Conservation (phyloP, 1,284 basidiomycete genomes). For the Ustilago tritici region DNA sequence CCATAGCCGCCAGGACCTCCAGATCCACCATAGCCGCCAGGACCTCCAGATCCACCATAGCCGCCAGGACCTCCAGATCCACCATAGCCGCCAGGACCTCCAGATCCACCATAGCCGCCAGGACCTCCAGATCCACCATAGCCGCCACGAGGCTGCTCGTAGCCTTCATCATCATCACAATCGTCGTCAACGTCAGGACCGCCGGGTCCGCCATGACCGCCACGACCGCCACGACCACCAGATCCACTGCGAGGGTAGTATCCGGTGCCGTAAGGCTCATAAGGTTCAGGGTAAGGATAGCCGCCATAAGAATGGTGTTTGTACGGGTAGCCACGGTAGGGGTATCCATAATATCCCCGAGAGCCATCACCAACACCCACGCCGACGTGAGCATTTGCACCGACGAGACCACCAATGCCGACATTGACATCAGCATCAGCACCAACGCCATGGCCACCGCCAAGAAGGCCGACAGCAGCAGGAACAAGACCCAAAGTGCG, state of each 20-base stretch:
- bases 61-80: slow-evolving; percentile 14
- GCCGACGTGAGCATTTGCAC: neutral
- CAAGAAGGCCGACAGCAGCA: slow-evolving; percentile 5
- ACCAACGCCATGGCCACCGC: neutral
- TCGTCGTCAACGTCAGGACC: slow-evolving; percentile 1
- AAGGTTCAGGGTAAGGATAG: neutral
- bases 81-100: neutral
- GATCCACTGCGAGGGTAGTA: neutral
- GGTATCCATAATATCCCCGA: neutral
- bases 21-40: slow-evolving; percentile 21
- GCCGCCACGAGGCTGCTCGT: neutral
- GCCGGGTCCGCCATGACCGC: slow-evolving; percentile 4
- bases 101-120: slow-evolving; percentile 4
- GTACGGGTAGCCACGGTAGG: slow-evolving; percentile 8
- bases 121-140: slow-evolving; percentile 10
- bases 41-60: slow-evolving; percentile 19
- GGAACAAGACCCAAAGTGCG: slow-evolving; percentile 10
- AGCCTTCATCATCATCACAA: no score
- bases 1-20: slow-evolving; percentile 13
- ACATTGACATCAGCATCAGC: neutral
- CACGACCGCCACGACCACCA: neutral
- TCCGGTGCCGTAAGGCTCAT: neutral
- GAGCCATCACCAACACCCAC: neutral
- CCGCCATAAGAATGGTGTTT: neutral
- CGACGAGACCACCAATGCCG: neutral